These are phyloP conservation scores for Solanum ossicruentum DNA, from an alignment of 257 asterid genomes.

Conservation along the genomic window DNA sequence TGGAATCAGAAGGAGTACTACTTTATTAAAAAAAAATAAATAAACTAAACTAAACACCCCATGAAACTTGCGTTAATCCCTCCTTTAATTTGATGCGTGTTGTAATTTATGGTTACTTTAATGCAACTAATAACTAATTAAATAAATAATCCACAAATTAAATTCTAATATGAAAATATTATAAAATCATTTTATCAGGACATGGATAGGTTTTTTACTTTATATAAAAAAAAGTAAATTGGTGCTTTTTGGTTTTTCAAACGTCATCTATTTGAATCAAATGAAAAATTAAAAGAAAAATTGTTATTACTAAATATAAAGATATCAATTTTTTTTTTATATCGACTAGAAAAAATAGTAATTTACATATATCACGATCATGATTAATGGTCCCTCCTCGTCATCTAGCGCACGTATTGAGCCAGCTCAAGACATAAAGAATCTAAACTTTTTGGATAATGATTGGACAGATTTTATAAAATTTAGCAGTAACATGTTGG, in stretches of 20 bases:
- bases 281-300: too few species aligned
- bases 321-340: neutral
- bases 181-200: too few species aligned
- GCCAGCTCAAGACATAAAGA: neutral
- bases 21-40: too few species aligned
- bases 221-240: too few species aligned
- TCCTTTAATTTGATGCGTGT: neutral
- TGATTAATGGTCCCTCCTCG: neutral
- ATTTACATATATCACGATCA: neutral
- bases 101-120: neutral
- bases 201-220: too few species aligned
- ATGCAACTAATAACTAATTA: neutral
- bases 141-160: neutral
- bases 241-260: too few species aligned
- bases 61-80: too few species aligned
- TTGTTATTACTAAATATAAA: neutral
- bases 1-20: too few species aligned
- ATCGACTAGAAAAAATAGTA: neutral
- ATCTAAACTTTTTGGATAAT: conserved; percentile 6
- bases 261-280: too few species aligned
- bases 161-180: neutral
- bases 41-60: too few species aligned
- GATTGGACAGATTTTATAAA: conserved; percentile 18
- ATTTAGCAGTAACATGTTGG: neutral
- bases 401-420: neutral